These are phyloP conservation scores for Nepenthes gracilis DNA, from an alignment of 148 eudicot genomes.

Conservation along the genomic window DNA sequence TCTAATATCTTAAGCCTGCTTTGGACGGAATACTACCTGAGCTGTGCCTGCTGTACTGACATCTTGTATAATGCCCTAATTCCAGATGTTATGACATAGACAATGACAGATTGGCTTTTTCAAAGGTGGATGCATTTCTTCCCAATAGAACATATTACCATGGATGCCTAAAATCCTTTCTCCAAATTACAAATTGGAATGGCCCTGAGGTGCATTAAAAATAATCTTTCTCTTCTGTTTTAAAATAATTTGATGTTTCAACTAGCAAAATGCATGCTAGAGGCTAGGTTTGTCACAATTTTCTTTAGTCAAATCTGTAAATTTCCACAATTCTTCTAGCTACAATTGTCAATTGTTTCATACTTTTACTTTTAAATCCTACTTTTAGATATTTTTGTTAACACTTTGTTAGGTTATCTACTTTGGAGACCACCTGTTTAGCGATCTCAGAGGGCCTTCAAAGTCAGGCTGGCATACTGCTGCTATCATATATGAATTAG, in stretches of 20 bases:
- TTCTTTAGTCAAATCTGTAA: neutral
- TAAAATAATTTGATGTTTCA: too few species aligned
- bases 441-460: conserved; percentile 95
- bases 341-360: conserved; percentile 6
- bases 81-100: conserved; percentile 78
- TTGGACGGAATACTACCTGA: neutral
- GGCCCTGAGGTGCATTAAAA: conserved; percentile 75
- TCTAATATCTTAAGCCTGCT: neutral
- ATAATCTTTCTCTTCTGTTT: neutral
- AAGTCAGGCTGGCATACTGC: conserved; percentile 99
- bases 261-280: too few species aligned
- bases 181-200: conserved; percentile 91
- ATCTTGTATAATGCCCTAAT: neutral
- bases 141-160: conserved; percentile 78
- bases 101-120: conserved; percentile 78
- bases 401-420: conserved; percentile 64
- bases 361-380: neutral
- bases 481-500: conserved; percentile 86
- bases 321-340: conserved; percentile 4
- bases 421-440: conserved; percentile 96
- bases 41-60: neutral
- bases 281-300: too few species aligned
- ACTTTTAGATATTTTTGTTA: neutral
- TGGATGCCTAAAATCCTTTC: conserved; percentile 89
- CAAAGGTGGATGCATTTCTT: conserved; percentile 84